Conservation (phyloP, 2,329 filamentous ascomycete species). For the Paecilomyces formosus region DNA sequence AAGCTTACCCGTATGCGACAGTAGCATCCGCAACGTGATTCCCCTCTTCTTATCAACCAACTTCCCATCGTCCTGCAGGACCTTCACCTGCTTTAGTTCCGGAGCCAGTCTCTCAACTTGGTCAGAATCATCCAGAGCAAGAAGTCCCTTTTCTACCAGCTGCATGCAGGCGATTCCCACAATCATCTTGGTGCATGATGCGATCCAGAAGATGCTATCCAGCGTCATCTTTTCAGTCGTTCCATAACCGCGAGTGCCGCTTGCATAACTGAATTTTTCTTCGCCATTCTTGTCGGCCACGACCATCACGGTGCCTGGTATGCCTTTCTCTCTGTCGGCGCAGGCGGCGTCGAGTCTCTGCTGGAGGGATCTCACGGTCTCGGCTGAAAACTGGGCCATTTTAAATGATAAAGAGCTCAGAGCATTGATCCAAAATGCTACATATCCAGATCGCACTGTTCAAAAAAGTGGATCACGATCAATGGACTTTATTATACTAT, state of each 20-base stretch:
- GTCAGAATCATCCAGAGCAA: slow-evolving; percentile 35
- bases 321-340: background rate
- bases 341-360: background rate
- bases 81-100: slow-evolving; percentile 35
- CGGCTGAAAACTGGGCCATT: background rate
- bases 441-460: background rate
- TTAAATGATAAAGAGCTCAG: background rate
- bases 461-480: background rate
- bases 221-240: slow-evolving; percentile 48
- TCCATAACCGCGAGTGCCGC: slow-evolving; percentile 39
- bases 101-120: slow-evolving; percentile 33
- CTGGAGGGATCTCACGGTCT: background rate
- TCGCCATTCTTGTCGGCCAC: background rate
- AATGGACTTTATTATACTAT: no score
- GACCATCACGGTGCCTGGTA: background rate
- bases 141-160: slow-evolving; percentile 35
- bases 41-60: slow-evolving; percentile 36
- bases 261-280: background rate
- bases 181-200: slow-evolving; percentile 44
- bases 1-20: slow-evolving; percentile 39
- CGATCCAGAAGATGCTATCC: slow-evolving; percentile 55
- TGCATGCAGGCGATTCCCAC: slow-evolving; percentile 41
- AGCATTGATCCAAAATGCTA: background rate
- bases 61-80: slow-evolving; percentile 28
- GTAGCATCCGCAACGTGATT: slow-evolving; percentile 53